These are phyloP conservation scores for Psilocybe sp. DNA, from an alignment of 768 basidiomycete genomes.

Conservation along the genomic window DNA sequence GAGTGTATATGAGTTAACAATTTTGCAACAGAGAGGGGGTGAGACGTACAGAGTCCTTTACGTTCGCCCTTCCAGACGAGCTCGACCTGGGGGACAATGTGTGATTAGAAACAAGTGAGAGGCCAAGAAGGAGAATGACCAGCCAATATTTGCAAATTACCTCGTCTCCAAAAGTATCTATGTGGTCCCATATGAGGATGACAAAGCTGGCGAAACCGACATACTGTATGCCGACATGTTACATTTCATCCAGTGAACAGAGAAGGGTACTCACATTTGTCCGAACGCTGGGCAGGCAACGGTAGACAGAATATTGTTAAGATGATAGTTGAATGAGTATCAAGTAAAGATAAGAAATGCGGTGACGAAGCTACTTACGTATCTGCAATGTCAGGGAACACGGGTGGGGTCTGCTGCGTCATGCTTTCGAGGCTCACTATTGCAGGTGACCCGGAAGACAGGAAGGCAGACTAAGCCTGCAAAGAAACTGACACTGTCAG, in stretches of 20 bases:
- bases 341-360: no score
- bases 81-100: constrained; percentile 33
- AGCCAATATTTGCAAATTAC: constrained; percentile 14
- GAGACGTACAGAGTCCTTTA: constrained; percentile 45
- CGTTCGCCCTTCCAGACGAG: constrained; percentile 47
- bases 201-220: constrained; percentile 52
- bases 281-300: constrained; percentile 1
- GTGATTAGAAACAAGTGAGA: neutral
- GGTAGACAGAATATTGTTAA: no score
- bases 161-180: constrained; percentile 50
- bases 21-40: no score
- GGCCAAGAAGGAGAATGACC: neutral
- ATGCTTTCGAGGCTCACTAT: no score
- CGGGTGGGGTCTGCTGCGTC: no score
- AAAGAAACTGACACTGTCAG: no score
- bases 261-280: constrained; percentile 13
- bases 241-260: neutral
- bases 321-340: no score
- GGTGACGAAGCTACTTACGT: no score
- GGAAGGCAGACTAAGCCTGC: no score
- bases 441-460: no score
- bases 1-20: neutral
- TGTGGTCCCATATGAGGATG: constrained; percentile 53
- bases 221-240: constrained; percentile 29
- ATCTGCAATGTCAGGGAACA: no score